Evolutionary conservation across 495 filamentous ascomycete species (phyloP), one percentile per base, ranked within the genome.

Genomic region (Halenospora varia): DNA sequence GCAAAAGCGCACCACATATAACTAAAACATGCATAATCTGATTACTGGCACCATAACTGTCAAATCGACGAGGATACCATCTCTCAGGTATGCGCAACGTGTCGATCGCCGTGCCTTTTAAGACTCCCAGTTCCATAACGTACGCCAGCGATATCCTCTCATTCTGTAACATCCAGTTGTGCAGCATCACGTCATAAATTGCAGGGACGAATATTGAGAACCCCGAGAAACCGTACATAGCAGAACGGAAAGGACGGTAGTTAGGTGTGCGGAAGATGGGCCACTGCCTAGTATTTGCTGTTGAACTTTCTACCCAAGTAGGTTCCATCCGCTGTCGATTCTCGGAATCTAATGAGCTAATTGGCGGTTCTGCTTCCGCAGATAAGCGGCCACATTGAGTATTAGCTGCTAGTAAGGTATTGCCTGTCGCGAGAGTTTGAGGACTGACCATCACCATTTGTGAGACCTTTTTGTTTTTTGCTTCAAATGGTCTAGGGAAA

Each of bases 101-200:
- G 69, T 96, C 95, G 40, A 96, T 76, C 25, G 35, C 20, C 10
- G 92, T 93, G 10, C 92, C 92, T 71, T 97, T 96, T 51, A 96
- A 64, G 29, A 35, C 25, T 42, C 50, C 50, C 90, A 93, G 65
- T 96, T 85, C 4, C 15, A 93, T 74, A 62, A 80, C 70, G 88
- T 88, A 96, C 48, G 73, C 76, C 24, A 97, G 82, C 2, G 89
- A 88, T 68, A 96, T 93, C 57, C 83, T 80, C 35, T 82, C 72
- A 25, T 86, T 76, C 62, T 86, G 88, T 15, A 86, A 66, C n/a
- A 55, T 56, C 39, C 92, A 48, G 19, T 86, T 89, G 64, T 94
- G 89, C 51, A 72, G 55, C 25, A 79, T 23, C 10, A 53, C 25
- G 17, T 25, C 50, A 39, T 39, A 24, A 19, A 53, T 35, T 17